A percentile compares a stretch with the other conserved stretches of the same genome.
These are phyloP conservation scores for Aspergillus candidus DNA, from an alignment of 2,329 filamentous ascomycete species.

Conservation along the genomic window DNA sequence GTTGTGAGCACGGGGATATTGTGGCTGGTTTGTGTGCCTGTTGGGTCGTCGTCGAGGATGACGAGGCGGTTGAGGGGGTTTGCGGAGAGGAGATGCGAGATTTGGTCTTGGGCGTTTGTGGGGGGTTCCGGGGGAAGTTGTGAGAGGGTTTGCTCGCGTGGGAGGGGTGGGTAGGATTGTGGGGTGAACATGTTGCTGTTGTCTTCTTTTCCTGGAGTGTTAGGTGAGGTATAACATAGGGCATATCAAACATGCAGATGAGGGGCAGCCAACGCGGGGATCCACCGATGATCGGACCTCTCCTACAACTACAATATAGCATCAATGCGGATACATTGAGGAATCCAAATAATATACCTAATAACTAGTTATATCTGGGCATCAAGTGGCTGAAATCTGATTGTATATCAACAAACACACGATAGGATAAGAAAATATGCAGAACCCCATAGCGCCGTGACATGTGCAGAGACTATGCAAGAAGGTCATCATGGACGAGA, in stretches of 20 bases:
- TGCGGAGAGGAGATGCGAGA: slow-evolving; percentile 23
- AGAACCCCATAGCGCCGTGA: slow-evolving; percentile 13
- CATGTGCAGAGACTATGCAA: slow-evolving; percentile 21
- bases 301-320: too few species aligned
- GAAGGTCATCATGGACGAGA: slow-evolving; percentile 12
- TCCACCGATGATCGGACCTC: too few species aligned
- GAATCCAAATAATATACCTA: too few species aligned
- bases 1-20: slow-evolving; percentile 51
- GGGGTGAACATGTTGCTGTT: slow-evolving; percentile 14
- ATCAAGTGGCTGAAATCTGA: too few species aligned
- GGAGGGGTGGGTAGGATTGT: slow-evolving; percentile 19
- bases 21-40: slow-evolving; percentile 58
- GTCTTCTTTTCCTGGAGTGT: not conserved
- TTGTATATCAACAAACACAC: slow-evolving; percentile 6
- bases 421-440: slow-evolving; percentile 2
- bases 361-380: too few species aligned
- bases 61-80: slow-evolving; percentile 26
- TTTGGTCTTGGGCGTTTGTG: slow-evolving; percentile 25
- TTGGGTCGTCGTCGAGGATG: slow-evolving; percentile 51
- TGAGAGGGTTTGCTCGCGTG: slow-evolving; percentile 21
- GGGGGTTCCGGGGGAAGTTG: slow-evolving; percentile 26
- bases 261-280: too few species aligned
- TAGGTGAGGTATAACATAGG: not conserved
- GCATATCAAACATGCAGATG: too few species aligned
- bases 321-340: too few species aligned